A percentile compares a stretch with the other conserved stretches of the same genome.
Evolutionary conservation across 2,329 filamentous ascomycete genomes (phyloP).

Genomic region (Tolypocladium ovalisporum): DNA sequence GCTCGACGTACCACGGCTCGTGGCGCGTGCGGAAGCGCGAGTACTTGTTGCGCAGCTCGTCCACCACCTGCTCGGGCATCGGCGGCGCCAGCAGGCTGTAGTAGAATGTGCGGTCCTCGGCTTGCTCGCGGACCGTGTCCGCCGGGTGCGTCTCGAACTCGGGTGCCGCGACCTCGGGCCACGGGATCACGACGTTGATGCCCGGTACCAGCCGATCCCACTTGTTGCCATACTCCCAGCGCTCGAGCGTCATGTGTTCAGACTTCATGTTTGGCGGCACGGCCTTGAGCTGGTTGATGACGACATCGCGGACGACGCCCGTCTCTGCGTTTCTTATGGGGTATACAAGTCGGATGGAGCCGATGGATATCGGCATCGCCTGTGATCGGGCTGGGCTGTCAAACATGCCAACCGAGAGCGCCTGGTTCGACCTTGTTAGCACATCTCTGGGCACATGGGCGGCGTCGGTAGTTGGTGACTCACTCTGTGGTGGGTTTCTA

Average conservation of each 20-base stretch:
- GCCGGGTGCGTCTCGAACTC: constrained; percentile 40
- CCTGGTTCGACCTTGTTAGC: constrained; percentile 9
- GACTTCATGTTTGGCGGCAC: constrained; percentile 35
- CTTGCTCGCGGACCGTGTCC: constrained; percentile 69
- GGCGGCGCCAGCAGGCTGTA: constrained; percentile 70
- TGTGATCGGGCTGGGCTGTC: constrained; percentile 16
- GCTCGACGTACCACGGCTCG: constrained; percentile 59
- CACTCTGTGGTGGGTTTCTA: constrained; percentile 57
- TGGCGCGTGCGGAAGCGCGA: constrained; percentile 73
- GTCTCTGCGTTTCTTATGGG: constrained; percentile 58
- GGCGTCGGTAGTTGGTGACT: constrained; percentile 11
- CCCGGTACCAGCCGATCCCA: constrained; percentile 55
- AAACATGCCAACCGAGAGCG: constrained; percentile 18
- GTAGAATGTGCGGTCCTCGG: constrained; percentile 64
- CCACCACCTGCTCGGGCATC: constrained; percentile 66
- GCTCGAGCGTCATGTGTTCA: constrained; percentile 28
- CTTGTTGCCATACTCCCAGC: constrained; percentile 29
- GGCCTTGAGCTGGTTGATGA: constrained; percentile 61
- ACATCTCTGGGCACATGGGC: not conserved
- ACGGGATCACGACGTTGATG: constrained; percentile 63
- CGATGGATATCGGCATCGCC: constrained; percentile 48
- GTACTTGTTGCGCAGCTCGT: constrained; percentile 79
- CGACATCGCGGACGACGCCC: constrained; percentile 57
- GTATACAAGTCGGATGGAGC: constrained; percentile 70
- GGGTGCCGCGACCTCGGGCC: constrained; percentile 49